phyloP scores from a whole-genome alignment of 495 filamentous ascomycete genomes.

The Physcia stellaris region DNA sequence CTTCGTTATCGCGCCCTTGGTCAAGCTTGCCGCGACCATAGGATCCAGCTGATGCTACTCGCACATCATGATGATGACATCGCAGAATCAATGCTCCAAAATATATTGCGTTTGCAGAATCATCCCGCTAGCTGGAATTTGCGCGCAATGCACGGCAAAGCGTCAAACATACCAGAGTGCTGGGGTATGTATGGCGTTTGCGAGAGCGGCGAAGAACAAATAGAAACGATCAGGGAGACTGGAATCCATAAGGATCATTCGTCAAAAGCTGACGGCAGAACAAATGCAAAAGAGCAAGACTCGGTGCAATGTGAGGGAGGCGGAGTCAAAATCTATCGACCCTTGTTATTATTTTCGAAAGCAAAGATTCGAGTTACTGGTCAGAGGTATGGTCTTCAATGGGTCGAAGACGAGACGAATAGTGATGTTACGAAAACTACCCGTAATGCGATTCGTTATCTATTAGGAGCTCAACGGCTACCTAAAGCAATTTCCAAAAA shows the following conservation, averaged over 20 bases:
- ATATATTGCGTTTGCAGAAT: constrained; percentile 61
- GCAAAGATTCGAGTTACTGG: constrained; percentile 60
- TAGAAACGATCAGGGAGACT: background rate
- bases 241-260: background rate
- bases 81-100: constrained; percentile 67
- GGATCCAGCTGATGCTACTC: constrained; percentile 45
- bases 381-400: constrained; percentile 43
- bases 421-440: constrained; percentile 58
- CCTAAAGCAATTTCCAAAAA: constrained; percentile 55
- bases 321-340: constrained; percentile 58
- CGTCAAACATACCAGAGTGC: constrained; percentile 74
- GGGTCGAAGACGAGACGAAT: constrained; percentile 84
- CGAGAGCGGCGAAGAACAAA: constrained; percentile 41
- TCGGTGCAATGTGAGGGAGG: constrained; percentile 39
- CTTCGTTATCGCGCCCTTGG: constrained; percentile 63
- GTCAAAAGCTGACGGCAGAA: background rate
- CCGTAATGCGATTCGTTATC: constrained; percentile 65
- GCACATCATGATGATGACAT: constrained; percentile 82
- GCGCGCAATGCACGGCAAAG: no score
- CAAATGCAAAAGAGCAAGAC: background rate
- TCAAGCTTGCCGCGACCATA: constrained; percentile 33
- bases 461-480: constrained; percentile 43
- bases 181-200: constrained; percentile 56
- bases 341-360: constrained; percentile 64
- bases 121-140: constrained; percentile 31